These are phyloP conservation scores for Warburgia ugandensis DNA, from an alignment of 164 flowering plant genomes.

Conservation along the genomic window DNA sequence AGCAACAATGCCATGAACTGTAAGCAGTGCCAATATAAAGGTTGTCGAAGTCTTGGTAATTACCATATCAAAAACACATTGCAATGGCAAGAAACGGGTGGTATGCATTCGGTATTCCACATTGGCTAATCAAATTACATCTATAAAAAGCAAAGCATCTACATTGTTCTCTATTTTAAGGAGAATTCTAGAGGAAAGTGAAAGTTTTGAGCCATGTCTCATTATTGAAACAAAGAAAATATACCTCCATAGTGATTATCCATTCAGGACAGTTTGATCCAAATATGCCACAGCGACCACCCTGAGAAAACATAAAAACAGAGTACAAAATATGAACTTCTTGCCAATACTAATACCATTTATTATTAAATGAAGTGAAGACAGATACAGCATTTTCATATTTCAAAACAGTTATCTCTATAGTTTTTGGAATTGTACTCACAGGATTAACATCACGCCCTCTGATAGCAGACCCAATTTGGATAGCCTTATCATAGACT, in stretches of 20 bases:
- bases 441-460: constrained; percentile 68
- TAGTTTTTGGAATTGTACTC: constrained; percentile 14
- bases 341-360: neutral
- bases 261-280: constrained; percentile 90
- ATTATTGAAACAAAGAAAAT: neutral
- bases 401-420: neutral
- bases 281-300: constrained; percentile 83
- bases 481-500: constrained; percentile 50
- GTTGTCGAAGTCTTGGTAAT: too few species aligned
- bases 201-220: too few species aligned
- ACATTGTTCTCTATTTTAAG: neutral
- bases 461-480: constrained; percentile 73
- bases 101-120: neutral
- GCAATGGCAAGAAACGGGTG: neutral
- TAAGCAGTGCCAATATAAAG: too few species aligned
- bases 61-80: neutral
- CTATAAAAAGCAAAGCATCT: neutral
- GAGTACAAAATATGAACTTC: too few species aligned
- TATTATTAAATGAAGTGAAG: neutral
- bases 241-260: constrained; percentile 90
- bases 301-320: constrained; percentile 36
- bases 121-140: neutral
- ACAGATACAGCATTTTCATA: neutral
- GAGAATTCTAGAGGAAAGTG: too few species aligned
- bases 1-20: too few species aligned